Evolutionary conservation across 805 yeast genomes (phyloP), one percentile per base, ranked within the genome.

Genomic region (Clavispora santaluciae): DNA sequence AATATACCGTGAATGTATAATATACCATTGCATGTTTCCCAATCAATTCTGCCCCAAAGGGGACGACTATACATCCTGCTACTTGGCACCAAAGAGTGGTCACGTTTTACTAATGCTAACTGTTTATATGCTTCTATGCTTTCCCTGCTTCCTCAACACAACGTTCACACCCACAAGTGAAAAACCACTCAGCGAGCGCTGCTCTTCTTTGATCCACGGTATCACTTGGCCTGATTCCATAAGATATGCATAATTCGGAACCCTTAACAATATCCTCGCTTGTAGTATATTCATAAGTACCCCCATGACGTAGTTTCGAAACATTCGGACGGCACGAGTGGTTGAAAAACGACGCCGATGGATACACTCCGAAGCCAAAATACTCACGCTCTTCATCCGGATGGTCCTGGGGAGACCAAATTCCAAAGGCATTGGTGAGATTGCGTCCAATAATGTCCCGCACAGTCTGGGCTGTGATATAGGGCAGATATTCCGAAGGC

Each of bases 371-470:
- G 46, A 78, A 78, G 0, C 88, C 88, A 38, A 79, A 65, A 48
- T 73, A 79, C 43, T 78, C 83, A 23, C 57, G 56, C 28, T 70
- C 72, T 44, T 76, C 83, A 2, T 64, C 64, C 3, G 55, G 60
- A 6, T 49, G 59, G 2, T 61, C 43, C 9, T 48, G 43, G 8
- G 55, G 57, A 36, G 81, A 77, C 84, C 86, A 79, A 17, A 80
- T 77, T 1, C 87, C 87, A 57, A 81, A 81, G 1, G 86, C 81
- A 53, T 81, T 81, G 12, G 83, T 81, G 37, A 79, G 73, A 48
- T 81, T 83, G 29, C 72, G 62, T 2, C 86, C 87, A 36, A 77
- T 61, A 2, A 77, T 69, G 12, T 61, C 59, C 35, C 85, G 62
- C 13, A 80, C 57, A 4, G 45, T 45, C 2, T 57, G 57, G 1